Conservation (phyloP, 164 flowering plant genomes). For the Nymphaea thermarum region DNA sequence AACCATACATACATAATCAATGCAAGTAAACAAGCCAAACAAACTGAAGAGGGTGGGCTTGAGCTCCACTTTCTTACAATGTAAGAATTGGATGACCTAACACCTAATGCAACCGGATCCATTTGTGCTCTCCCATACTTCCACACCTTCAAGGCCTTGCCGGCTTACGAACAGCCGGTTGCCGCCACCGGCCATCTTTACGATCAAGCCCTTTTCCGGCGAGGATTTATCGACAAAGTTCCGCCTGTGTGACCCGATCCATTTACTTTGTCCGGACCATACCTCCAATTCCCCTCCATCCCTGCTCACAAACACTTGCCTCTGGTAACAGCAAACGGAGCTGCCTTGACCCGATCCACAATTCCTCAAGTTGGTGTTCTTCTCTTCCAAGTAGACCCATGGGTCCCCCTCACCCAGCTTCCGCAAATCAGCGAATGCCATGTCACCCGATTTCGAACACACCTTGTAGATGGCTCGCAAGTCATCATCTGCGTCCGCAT, state of each 20-base stretch:
- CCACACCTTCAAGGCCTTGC: conserved; percentile 71
- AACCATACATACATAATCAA: too few relatives aligned
- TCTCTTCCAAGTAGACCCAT: conserved; percentile 83
- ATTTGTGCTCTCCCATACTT: conserved; percentile 85
- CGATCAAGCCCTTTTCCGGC: conserved; percentile 43
- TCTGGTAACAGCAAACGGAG: conserved; percentile 46
- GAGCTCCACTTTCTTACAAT: too few relatives aligned
- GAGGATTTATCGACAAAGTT: conserved; percentile 63
- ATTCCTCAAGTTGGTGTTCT: conserved; percentile 47
- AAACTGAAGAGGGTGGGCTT: too few relatives aligned
- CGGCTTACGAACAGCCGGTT: conserved; percentile 75
- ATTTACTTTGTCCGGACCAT: conserved; percentile 39
- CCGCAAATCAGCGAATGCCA: conserved; percentile 72
- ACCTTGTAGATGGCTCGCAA: conserved; percentile 47
- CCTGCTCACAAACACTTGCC: conserved; percentile 68
- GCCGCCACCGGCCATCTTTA: conserved; percentile 71
- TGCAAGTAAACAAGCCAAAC: too few relatives aligned
- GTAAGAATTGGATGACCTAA: too few relatives aligned
- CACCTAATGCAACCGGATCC: conserved; percentile 22
- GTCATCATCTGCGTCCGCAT: conserved; percentile 52
- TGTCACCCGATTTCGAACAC: conserved; percentile 78
- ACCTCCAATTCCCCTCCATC: conserved; percentile 60
- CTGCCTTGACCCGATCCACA: conserved; percentile 18
- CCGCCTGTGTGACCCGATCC: conserved; percentile 32
- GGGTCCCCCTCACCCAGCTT: conserved; percentile 60